Evolutionary conservation across 2,329 filamentous ascomycete species (phyloP), one percentile per base, ranked within the genome.

Genomic region (Penicillium sp.): DNA sequence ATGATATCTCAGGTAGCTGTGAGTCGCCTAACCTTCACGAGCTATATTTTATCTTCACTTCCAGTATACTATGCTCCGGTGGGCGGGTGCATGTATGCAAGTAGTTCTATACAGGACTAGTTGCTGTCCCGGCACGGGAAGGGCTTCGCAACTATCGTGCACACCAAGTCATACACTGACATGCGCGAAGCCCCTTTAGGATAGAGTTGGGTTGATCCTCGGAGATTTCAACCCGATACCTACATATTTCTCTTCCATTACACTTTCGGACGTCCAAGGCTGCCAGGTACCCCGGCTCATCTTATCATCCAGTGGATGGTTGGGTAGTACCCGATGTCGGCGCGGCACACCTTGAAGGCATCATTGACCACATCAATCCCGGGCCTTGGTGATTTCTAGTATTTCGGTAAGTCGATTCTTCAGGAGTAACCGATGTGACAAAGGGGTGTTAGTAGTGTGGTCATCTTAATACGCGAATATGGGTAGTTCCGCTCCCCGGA

Each of bases 401-500:
- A 37, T 4, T 37, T 42, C 11, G 38, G 22, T 19, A 42, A 10
- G 25, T n/a, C 25, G 1, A 48, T n/a, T 48, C 19, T 22, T 28
- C 45, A 14, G 26, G 45, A 51, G 28, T 22, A 19, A 43, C n/a
- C 8, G 40, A 19, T 43, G 40, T 43, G 40, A 51, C 28, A 33
- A 19, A 33, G 28, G 14, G 46, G 6, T 19, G 14, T 30, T 8
- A 11, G 30, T 33, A 11, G 30, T 11, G 30, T 19, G 28, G 28
- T 51, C 35, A 51, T 51, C 46, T 51, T 8, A 38, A 43, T 28
- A 11, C 30, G 52, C 38, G 33, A 55, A 38, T 8, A 49, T 59
- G 37, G 52, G 46, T 56, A 60, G 52, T 52, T 56, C 58, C 58
- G 58, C 46, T 45, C 28, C 53, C 35, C 55, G 45, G 19, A 49